Base-by-base conservation (phyloP, 2,329 filamentous ascomycete genomes). In the Aspergillus udagawae region DNA sequence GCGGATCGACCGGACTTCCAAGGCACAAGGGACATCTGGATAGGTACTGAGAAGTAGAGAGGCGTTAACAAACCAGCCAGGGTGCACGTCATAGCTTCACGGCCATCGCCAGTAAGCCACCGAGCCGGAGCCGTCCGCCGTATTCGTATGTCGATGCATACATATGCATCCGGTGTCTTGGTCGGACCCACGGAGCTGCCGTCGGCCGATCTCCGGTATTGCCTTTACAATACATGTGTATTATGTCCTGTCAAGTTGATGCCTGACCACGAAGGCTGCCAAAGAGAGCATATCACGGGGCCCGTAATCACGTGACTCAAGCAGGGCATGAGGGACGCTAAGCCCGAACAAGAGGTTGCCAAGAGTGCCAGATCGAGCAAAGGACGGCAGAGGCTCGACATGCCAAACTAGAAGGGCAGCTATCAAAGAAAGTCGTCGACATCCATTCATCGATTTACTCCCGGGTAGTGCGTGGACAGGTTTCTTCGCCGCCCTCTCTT, bases 401-500 rank as follows among this genome's bases (percentile, higher is more conserved):
- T 29, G 42, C 23, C 32, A 17, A 35, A 35, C 32, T 41, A 35
- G 12, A 27, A 17, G 47, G 12, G 28, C 44, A 56, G 41, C n/a
- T 32, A 47, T 47, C 44, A 47, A 20, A 47, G 51, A 45, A 12
- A 27, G 21, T 25, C 44, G 21, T 47, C 44, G 32, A 35, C 32
- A 2, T 35, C 12, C 32, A 35, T 35, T 35, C 32, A 35, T 35
- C 35, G 28, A 25, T 32, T 20, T 35, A 35, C 12, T 17, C 32
- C 32, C 12, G 32, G 49, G 49, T 21, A 52, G 52, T 58, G 56
- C 49, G 50, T 49, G 54, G 60, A 60, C 64, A 58, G 64, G 63
- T 49, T 64, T 61, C 61, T 60, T 64, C 61, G 63, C 62, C 54
- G 59, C 57, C 53, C 52, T 61, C 38, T 55, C 56, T 58, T 47